Conservation (phyloP, 805 yeast species). For the Deakozyma indianensis region DNA sequence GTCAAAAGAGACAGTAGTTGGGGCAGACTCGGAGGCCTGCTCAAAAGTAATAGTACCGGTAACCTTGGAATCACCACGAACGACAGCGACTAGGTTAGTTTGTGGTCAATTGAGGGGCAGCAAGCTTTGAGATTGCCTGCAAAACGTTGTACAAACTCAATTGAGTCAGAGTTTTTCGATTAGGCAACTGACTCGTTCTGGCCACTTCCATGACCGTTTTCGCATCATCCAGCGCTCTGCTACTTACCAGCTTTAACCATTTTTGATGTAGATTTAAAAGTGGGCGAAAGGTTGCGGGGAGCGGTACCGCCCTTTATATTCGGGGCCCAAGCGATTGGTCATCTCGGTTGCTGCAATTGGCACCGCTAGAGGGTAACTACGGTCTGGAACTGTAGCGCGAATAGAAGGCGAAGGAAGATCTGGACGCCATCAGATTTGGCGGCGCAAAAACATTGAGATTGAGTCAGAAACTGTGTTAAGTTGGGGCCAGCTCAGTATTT, state of each 20-base stretch:
- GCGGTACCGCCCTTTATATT: background rate
- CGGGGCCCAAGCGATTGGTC: background rate
- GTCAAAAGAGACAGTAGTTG: slow-evolving; percentile 80
- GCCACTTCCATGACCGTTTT: background rate
- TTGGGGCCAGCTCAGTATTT: too few species aligned
- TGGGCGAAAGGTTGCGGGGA: background rate
- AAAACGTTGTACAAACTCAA: background rate
- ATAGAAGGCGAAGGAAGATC: background rate
- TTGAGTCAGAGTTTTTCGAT: background rate
- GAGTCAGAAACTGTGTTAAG: background rate
- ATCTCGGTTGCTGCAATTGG: background rate
- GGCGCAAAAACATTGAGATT: background rate
- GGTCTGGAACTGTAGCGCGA: background rate
- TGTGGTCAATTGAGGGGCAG: too few species aligned
- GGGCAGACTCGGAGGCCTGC: slow-evolving; percentile 64
- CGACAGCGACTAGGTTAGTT: slow-evolving; percentile 57
- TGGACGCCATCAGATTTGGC: background rate
- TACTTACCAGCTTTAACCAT: slow-evolving; percentile 57
- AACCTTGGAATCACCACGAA: slow-evolving; percentile 89
- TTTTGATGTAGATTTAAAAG: slow-evolving; percentile 12
- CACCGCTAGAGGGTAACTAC: background rate
- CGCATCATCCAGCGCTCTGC: background rate
- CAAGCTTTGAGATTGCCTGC: too few species aligned
- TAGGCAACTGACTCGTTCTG: background rate
- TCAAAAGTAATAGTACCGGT: slow-evolving; percentile 78